These are phyloP conservation scores for Inosperma sp. DNA, from an alignment of 768 basidiomycete genomes.

Conservation along the genomic window DNA sequence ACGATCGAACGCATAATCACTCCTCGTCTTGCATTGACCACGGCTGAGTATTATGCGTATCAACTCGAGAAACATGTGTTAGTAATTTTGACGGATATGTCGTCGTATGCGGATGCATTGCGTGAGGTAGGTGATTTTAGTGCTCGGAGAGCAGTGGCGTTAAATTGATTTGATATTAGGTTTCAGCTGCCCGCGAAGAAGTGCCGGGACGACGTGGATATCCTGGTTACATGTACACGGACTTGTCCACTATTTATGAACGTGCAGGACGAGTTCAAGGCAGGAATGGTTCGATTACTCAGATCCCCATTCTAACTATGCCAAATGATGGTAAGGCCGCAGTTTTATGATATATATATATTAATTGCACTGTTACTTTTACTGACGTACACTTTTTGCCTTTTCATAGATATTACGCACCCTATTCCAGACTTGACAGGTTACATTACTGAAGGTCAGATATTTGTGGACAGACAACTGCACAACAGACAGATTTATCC, in stretches of 20 bases:
- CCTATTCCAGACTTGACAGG: conserved; percentile 99
- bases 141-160: conserved; percentile 16
- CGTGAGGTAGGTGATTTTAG: conserved; percentile 65
- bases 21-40: conserved; percentile 94
- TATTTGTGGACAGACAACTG: conserved; percentile 96
- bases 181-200: conserved; percentile 98
- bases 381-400: conserved; percentile 6
- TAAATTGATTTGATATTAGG: conserved; percentile 40
- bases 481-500: conserved; percentile 98
- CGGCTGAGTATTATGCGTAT: conserved; percentile 99
- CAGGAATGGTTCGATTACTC: conserved; percentile 97
- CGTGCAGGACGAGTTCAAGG: conserved; percentile 98
- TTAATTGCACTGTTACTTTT: conserved; percentile 11
- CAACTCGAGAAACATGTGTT: conserved; percentile 99
- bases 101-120: conserved; percentile 93
- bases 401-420: conserved; percentile 89
- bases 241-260: conserved; percentile 99
- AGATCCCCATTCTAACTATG: conserved; percentile 99
- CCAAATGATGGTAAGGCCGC: conserved; percentile 86
- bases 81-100: conserved; percentile 99
- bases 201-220: conserved; percentile 99
- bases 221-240: conserved; percentile 98
- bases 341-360: neutral
- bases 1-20: conserved; percentile 99
- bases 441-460: conserved; percentile 99